Conservation (phyloP, 192 early-diverging fungal species). For the Linnemannia schmuckeri region DNA sequence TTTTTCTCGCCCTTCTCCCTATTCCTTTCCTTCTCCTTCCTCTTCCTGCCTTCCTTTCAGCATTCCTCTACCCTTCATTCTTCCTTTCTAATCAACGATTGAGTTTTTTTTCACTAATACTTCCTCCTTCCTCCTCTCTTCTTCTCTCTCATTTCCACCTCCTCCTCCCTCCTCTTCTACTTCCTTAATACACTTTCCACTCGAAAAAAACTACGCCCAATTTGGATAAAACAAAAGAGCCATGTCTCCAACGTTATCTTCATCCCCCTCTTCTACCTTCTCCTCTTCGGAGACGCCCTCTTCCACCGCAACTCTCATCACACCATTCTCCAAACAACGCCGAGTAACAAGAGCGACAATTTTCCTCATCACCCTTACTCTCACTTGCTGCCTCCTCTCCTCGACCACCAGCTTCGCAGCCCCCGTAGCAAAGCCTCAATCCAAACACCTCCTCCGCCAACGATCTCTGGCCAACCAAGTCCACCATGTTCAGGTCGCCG, state of each 20-base stretch:
- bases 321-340: not conserved
- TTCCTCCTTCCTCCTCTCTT: not conserved
- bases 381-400: conserved; percentile 3
- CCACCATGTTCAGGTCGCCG: conserved; percentile 39
- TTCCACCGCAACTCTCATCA: not conserved
- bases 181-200: too few relatives aligned
- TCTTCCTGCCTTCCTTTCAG: not conserved
- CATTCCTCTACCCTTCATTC: not conserved
- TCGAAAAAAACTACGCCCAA: not conserved
- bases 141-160: not conserved
- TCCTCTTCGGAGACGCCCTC: not conserved
- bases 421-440: not conserved
- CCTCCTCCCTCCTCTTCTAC: not conserved
- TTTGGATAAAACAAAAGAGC: not conserved
- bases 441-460: not conserved
- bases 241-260: not conserved
- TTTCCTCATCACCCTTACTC: conserved; percentile 11
- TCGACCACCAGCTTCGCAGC: not conserved
- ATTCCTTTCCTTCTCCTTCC: not conserved
- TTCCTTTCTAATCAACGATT: not conserved
- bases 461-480: conserved; percentile 31
- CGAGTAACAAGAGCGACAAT: not conserved
- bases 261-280: too few relatives aligned
- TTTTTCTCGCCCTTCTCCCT: not conserved
- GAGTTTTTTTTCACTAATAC: not conserved